These are phyloP conservation scores for Ampelocalamus luodianensis DNA, from an alignment of 176 grass and related monocot species.

Conservation along the genomic window DNA sequence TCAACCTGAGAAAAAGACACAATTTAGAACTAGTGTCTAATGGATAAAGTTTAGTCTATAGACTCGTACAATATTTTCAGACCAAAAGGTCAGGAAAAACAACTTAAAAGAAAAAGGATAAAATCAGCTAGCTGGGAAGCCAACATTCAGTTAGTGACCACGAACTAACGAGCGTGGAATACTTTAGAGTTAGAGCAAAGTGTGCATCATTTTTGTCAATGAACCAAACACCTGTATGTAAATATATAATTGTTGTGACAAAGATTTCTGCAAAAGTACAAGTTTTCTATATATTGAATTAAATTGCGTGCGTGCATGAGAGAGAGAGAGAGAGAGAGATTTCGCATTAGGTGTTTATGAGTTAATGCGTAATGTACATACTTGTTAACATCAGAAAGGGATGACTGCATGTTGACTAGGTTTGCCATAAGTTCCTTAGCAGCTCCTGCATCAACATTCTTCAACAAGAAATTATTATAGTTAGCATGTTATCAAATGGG, in stretches of 20 bases:
- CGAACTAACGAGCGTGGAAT: background rate
- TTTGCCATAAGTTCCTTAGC: constrained; percentile 90
- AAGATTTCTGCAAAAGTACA: background rate
- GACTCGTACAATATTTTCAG: background rate
- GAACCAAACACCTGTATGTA: background rate
- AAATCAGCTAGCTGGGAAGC: background rate
- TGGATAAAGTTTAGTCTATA: background rate
- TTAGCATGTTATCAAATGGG: constrained; percentile 28
- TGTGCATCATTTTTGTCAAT: background rate
- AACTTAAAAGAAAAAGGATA: background rate
- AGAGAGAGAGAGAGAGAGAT: background rate
- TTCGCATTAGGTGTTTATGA: background rate
- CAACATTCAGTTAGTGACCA: background rate
- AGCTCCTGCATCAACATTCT: constrained; percentile 92
- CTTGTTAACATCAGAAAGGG: constrained; percentile 92
- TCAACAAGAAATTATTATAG: constrained; percentile 41
- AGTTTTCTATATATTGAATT: background rate
- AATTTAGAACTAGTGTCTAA: constrained; percentile 12
- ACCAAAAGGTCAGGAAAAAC: background rate
- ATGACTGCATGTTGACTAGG: constrained; percentile 75
- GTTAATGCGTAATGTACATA: constrained; percentile 43
- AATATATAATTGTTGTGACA: background rate
- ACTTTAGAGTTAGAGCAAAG: background rate
- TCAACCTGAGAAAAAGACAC: constrained; percentile 61
- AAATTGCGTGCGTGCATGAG: background rate